Evolutionary conservation across 2,329 filamentous ascomycete genomes (phyloP), one percentile per base, ranked within the genome.

Genomic region (Trichoderma polysporum): DNA sequence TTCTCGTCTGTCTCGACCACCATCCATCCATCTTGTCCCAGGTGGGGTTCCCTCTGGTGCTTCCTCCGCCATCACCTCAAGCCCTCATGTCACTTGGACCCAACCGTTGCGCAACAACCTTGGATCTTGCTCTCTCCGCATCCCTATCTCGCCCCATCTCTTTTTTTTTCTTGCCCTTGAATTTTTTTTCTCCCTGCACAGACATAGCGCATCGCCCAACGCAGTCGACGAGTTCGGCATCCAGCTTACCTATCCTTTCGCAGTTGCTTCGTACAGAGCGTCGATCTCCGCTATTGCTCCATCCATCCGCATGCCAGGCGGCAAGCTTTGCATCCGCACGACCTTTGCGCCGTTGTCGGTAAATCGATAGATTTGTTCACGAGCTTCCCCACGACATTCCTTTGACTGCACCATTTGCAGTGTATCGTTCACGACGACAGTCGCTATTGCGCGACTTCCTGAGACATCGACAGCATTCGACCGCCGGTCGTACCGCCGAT

Each of bases 41-140:
- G 71, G 74, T 76, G 74, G 74, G 74, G 73, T 64, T 68, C 70
- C 27, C 61, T 60, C 71, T 75, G 72, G 71, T 72, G 71, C 75
- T 70, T 73, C 73, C 58, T 54, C 58, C 56, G 66, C 68, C 60
- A 66, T 68, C 67, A 63, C 63, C 57, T 63, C 52, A 58, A 54
- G 60, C 39, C 62, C 63, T 58, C 63, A 56, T 53, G 62, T 58
- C 63, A 67, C 58, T 57, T 54, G 50, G 27, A 35, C 57, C n/a
- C 63, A 57, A 60, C 56, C 60, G 62, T 65, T 67, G 64, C 63
- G 64, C 67, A 65, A 68, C 64, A 58, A 57, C 54, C 53, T 68
- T 54, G 50, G 47, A 54, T 56, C 47, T 65, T 58, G 39, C 59
- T 37, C 60, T 61, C 58, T 64, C 60, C 61, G 52, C 49, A 64